Base-by-base conservation (phyloP, 179 eudicot genomes). In the Carnegiea gigantea region DNA sequence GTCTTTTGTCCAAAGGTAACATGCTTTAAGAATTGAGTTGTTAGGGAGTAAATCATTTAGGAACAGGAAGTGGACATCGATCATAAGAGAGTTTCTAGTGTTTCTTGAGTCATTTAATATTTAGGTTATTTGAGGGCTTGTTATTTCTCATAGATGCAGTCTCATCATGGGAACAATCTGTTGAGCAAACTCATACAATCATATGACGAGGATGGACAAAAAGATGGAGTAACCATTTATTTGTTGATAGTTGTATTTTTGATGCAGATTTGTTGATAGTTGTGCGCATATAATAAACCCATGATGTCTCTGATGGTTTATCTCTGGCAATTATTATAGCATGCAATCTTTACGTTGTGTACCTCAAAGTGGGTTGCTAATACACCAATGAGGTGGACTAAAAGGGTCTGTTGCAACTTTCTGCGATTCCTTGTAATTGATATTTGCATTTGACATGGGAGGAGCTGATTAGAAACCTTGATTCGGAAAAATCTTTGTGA, bases 1-100 rank as follows among this genome's bases (percentile, higher is more conserved):
- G 81, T 85, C 85, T 30, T 21, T 24, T 62, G 38, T 70, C 74
- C 67, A 78, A 84, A 91, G 95, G 95, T 92, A 85, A 57, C 11
- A 74, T 57, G 65, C 48, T 73, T 2, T 14, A 40, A 20, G 67
- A 64, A 74, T 82, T 67, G 77, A 73, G 17, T 54, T 83, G 23
- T 73, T 51, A 73, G 54, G 71, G 23, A 30, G 73, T 46, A 65
- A 9, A 21, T 73, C 62, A 40, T 70, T 65, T 23, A 43, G 68
- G 68, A 53, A 65, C 18, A 5, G 51, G 57, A 64, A 14, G 53
- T 20, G 15, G 77, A 23, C 57, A 54, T 33, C 64, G 21, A 48
- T 53, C 73, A 44, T 43, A 20, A 74, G 40, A 28, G 26, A 74
- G 24, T 23, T 23, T 68, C 6, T 68, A 30, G 43, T 5, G 43